Base-by-base conservation (phyloP, 176 grass and related monocot species). In the Microstegium vimineum region DNA sequence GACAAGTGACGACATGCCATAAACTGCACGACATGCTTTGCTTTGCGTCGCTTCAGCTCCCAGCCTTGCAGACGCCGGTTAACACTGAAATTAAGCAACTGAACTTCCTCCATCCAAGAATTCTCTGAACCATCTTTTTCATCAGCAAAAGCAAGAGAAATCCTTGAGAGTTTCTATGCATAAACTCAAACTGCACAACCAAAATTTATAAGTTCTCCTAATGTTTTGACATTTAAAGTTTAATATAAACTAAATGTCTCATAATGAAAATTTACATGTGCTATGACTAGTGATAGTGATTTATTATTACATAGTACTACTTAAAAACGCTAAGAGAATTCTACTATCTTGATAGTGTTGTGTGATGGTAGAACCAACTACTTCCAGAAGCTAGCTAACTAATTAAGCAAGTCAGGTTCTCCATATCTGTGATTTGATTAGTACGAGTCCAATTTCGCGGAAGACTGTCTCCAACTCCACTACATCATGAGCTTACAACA, bases 11-110 rank as follows among this genome's bases (percentile, higher is more conserved):
- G 75, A 18, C 61, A 68, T 62, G 75, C 47, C 67, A 88, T 61
- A 32, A 38, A 49, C 74, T 68, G 75, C 75, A 84, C 76, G 86
- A 14, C 73, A 88, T 79, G 57, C 80, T 18, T 87, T 79, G 57
- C 80, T 18, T 87, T 45, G 11, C 69, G 49, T 88, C 2, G 26
- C 62, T 81, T 63, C 17, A 47, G 31, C 32, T 69, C 41, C 1
- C 52, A 23, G 52, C 41, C 41, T 38, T 52, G 62, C 20, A 66
- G 61, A 32, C 52, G 20, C 20, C 9, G 27, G 15, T 27, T 63
- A 31, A 52, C 66, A 2, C 30, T 15, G 20, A 9, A 20, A 22
- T 28, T 36, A 64, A 62, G 66, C 60, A 66, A 79, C 40, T 45
- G 28, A 12, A 26, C 1, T 43, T 70, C 37, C 56, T 56, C 20